Evolutionary conservation across 2,329 filamentous ascomycete species (phyloP), one percentile per base, ranked within the genome.

Genomic region (Aspergillus sp.): DNA sequence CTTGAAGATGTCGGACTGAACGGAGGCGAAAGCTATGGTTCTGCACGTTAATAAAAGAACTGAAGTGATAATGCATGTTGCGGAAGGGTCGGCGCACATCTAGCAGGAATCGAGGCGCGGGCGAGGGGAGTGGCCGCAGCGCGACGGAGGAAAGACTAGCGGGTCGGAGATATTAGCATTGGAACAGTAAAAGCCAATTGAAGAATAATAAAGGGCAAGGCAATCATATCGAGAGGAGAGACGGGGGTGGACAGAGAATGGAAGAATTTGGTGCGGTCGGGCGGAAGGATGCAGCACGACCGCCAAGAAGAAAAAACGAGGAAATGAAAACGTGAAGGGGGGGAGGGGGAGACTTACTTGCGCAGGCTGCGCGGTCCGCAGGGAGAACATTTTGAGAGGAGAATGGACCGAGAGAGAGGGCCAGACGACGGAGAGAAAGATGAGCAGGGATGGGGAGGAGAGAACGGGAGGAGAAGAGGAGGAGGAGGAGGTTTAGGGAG

Each of bases 1-100:
- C 84, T 96, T 96, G 85, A 97, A 96, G 78, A 97, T 93, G 77
- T 97, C 94, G 73, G 88, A 88, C 77, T 91, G 85, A 66, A 96
- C 81, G 60, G 90, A 95, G 66, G 90, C 90, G 73, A 91, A 80
- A 60, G 78, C 79, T 82, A 58, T n/a, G 33, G 49, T 58, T 49
- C 51, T 49, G 46, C 56, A 56, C 46, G 54, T 65, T 57, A 67
- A 60, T 46, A 32, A 60, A 48, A 30, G 22, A 43, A 44, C 49
- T 49, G 43, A 49, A 16, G 56, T 48, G 24, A 32, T 16, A 32
- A 38, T 26, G 33, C 20, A 20, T n/a, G n/a, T 19, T n/a, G 30
- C 19, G 26, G 22, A 49, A 49, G 46, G n/a, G 32, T 41, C 33
- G 53, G 69, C 79, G 66, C 79, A 84, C 82, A 78, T 74, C 82